These are phyloP conservation scores for Vaccinium darrowii DNA, from an alignment of 148 eudicot species.

Conservation along the genomic window DNA sequence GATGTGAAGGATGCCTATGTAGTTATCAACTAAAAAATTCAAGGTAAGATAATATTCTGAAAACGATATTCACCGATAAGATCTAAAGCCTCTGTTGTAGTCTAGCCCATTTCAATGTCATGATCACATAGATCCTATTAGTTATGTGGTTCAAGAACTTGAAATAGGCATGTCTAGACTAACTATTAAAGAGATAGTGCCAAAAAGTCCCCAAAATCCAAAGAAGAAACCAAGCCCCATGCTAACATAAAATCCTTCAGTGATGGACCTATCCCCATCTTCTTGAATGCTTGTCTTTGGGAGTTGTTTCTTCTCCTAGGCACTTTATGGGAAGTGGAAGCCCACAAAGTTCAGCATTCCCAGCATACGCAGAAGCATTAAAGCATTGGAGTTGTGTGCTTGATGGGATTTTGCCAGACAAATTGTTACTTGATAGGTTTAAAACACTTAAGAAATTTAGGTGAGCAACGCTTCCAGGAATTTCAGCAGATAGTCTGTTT, in stretches of 20 bases:
- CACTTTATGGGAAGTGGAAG: too few relatives aligned
- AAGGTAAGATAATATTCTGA: too few relatives aligned
- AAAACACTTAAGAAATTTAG: slow-evolving; percentile 18
- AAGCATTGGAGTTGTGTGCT: too few relatives aligned
- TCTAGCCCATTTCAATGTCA: too few relatives aligned
- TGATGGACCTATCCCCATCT: not conserved
- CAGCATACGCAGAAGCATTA: too few relatives aligned
- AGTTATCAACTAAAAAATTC: too few relatives aligned
- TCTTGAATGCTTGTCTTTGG: not conserved
- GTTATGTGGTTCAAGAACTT: not conserved
- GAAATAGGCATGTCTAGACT: not conserved
- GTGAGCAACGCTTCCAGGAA: slow-evolving; percentile 22
- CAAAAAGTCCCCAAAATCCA: slow-evolving; percentile 15
- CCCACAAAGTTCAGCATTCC: too few relatives aligned
- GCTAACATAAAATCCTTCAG: not conserved
- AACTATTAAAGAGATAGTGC: not conserved
- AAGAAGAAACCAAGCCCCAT: slow-evolving; percentile 8
- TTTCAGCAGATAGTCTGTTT: slow-evolving; percentile 23
- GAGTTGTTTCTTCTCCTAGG: not conserved
- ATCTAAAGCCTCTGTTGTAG: too few relatives aligned
- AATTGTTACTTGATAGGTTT: too few relatives aligned
- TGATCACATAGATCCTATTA: not conserved
- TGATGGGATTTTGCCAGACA: too few relatives aligned
- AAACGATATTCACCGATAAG: too few relatives aligned
- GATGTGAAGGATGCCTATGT: too few relatives aligned